These are phyloP conservation scores for Ceriops zippeliana DNA, from an alignment of 345 rosid genomes.

Conservation along the genomic window DNA sequence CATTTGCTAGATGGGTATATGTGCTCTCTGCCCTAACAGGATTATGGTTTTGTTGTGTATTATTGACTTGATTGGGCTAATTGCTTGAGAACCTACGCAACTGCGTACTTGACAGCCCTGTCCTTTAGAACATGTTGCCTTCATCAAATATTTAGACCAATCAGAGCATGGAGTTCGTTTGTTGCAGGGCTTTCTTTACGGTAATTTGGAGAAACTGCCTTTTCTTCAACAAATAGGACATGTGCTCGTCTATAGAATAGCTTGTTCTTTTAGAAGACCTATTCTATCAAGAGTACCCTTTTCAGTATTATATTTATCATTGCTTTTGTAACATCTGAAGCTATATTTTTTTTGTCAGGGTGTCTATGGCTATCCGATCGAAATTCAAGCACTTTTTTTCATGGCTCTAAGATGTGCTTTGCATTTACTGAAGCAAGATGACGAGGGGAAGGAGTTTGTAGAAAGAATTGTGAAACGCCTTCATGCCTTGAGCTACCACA, in stretches of 20 bases:
- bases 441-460: slow-evolving; percentile 81
- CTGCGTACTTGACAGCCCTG: not conserved
- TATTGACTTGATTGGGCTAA: no score
- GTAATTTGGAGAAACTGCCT: no score
- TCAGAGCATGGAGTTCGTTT: no score
- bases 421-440: slow-evolving; percentile 79
- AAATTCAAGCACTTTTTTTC: slow-evolving; percentile 94
- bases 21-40: no score
- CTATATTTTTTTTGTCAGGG: slow-evolving; percentile 45
- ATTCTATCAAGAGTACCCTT: not conserved
- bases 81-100: not conserved
- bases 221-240: no score
- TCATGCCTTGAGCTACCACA: slow-evolving; percentile 86
- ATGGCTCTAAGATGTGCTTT: slow-evolving; percentile 87
- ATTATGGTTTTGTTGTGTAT: no score
- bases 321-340: slow-evolving; percentile 25
- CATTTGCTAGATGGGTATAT: no score
- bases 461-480: slow-evolving; percentile 90
- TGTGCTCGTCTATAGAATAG: no score
- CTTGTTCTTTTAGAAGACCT: no score
- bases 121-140: not conserved
- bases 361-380: slow-evolving; percentile 95
- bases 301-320: not conserved
- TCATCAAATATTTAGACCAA: no score
- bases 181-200: no score